These are phyloP conservation scores for Vigna reflexopilosa DNA, from an alignment of 306 rosid genomes.

Conservation along the genomic window DNA sequence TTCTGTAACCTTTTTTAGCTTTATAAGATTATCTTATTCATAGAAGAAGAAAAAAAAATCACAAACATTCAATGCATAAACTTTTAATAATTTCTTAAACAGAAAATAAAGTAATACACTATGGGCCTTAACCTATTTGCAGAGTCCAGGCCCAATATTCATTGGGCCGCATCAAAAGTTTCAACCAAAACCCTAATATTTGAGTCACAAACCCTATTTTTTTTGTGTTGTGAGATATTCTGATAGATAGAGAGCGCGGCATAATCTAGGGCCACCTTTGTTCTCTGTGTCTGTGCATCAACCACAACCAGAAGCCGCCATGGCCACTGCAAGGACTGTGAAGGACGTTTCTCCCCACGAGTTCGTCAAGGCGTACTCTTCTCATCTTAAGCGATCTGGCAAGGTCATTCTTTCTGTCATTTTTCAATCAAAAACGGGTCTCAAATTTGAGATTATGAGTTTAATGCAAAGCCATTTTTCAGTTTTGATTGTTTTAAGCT, in stretches of 20 bases:
- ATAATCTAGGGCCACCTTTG: neutral
- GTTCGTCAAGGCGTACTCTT: slow-evolving; percentile 53
- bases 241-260: slow-evolving; percentile 2
- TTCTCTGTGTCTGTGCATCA: slow-evolving; percentile 4
- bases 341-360: slow-evolving; percentile 55
- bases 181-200: slow-evolving; percentile 22
- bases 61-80: too few species aligned
- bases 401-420: slow-evolving; percentile 35
- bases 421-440: neutral
- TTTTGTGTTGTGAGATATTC: neutral
- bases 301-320: slow-evolving; percentile 21
- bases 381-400: slow-evolving; percentile 55
- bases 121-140: neutral
- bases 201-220: too few species aligned
- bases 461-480: neutral
- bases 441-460: neutral
- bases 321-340: slow-evolving; percentile 53
- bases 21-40: too few species aligned
- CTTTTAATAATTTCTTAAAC: too few species aligned
- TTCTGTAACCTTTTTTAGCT: too few species aligned
- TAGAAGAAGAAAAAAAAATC: too few species aligned
- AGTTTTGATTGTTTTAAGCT: neutral
- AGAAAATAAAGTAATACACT: neutral
- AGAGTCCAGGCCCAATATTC: neutral
- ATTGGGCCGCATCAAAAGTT: slow-evolving; percentile 21